phyloP scores from a whole-genome alignment of 805 yeast genomes.

The Pichia exigua region DNA sequence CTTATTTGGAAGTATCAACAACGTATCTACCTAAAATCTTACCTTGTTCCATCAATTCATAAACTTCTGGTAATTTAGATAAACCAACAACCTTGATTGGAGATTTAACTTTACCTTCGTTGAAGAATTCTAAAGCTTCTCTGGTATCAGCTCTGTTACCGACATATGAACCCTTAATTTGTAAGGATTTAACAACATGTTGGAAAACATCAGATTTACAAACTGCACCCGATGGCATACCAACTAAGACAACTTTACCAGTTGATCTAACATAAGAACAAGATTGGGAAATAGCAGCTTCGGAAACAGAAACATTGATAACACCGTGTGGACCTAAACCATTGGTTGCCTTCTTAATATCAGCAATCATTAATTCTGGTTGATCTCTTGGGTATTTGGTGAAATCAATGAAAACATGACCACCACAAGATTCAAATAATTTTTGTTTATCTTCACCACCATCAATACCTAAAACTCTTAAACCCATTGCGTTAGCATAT shows the following conservation, averaged over 20 bases:
- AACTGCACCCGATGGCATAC: conserved; percentile 56
- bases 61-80: conserved; percentile 40
- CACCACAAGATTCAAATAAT: conserved; percentile 35
- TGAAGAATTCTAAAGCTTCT: conserved; percentile 50
- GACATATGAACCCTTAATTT: conserved; percentile 50
- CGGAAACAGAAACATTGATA: conserved; percentile 46
- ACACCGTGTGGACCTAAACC: conserved; percentile 46
- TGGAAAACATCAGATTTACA: conserved; percentile 44
- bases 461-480: conserved; percentile 40
- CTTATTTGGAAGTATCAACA: conserved; percentile 40
- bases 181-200: conserved; percentile 47
- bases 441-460: conserved; percentile 41
- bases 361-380: conserved; percentile 33
- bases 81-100: conserved; percentile 51
- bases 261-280: conserved; percentile 37
- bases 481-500: conserved; percentile 44
- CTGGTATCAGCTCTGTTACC: conserved; percentile 56
- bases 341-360: conserved; percentile 33
- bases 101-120: conserved; percentile 43
- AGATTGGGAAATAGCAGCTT: conserved; percentile 38
- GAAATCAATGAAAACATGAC: conserved; percentile 42
- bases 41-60: conserved; percentile 52
- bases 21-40: conserved; percentile 59
- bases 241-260: conserved; percentile 56
- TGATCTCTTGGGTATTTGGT: conserved; percentile 22